Evolutionary conservation across 2,329 filamentous ascomycete genomes (phyloP).

Genomic region (Metarhizium anisopliae): DNA sequence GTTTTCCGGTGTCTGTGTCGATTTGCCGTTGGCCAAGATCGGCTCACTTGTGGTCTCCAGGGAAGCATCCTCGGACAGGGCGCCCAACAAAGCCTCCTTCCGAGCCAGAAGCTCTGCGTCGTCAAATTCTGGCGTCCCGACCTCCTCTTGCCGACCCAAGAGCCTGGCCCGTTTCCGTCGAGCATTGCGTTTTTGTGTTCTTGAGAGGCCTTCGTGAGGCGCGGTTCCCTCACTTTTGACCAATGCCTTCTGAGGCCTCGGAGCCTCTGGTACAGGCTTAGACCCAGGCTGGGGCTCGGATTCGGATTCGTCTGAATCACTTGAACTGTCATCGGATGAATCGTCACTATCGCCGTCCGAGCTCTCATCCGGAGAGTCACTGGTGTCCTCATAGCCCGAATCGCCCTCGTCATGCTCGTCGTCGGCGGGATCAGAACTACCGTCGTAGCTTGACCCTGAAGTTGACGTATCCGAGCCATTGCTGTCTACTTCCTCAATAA

Average conservation of each 20-base stretch:
- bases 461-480: not conserved
- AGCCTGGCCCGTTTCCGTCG: slow-evolving; percentile 33
- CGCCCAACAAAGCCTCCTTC: slow-evolving; percentile 29
- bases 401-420: not conserved
- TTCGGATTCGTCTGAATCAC: slow-evolving; percentile 11
- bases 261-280: not conserved
- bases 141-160: not conserved
- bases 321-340: slow-evolving; percentile 13
- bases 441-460: slow-evolving; percentile 4
- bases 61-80: not conserved
- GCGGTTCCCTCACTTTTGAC: slow-evolving; percentile 13
- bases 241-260: slow-evolving; percentile 3
- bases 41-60: not conserved
- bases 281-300: slow-evolving; percentile 8
- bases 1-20: not conserved
- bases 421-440: slow-evolving; percentile 3
- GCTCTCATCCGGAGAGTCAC: not conserved
- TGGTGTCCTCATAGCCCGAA: not conserved
- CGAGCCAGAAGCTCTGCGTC: slow-evolving; percentile 25
- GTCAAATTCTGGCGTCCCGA: not conserved
- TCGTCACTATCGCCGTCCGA: slow-evolving; percentile 6
- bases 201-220: slow-evolving; percentile 27
- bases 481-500: slow-evolving; percentile 17
- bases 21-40: not conserved
- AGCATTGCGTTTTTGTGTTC: slow-evolving; percentile 43